These are phyloP conservation scores for Globisporangium spinosum DNA, from an alignment of 352 stramenopile species.

Conservation along the genomic window DNA sequence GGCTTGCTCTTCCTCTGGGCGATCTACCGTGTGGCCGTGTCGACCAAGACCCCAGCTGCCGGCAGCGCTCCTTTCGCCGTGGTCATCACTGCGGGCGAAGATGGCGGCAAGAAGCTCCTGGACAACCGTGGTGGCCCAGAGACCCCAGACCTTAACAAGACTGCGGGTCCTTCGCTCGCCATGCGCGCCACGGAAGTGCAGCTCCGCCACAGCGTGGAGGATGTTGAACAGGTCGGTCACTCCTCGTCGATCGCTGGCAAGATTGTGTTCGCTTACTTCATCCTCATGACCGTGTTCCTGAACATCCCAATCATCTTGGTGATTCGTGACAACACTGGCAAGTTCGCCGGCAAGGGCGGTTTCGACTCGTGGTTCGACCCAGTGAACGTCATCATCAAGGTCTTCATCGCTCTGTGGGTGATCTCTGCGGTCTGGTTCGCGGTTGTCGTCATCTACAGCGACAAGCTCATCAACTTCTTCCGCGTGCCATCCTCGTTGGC, in stretches of 20 bases:
- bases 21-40: slow-evolving; percentile 18
- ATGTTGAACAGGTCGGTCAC: slow-evolving; percentile 51
- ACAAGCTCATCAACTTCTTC: slow-evolving; percentile 63
- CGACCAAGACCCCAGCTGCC: slow-evolving; percentile 21
- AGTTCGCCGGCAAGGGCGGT: slow-evolving; percentile 30
- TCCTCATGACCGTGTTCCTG: slow-evolving; percentile 48
- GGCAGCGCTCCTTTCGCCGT: slow-evolving; percentile 1
- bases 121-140: slow-evolving; percentile 52
- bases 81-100: slow-evolving; percentile 21
- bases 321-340: slow-evolving; percentile 56
- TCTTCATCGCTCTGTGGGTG: slow-evolving; percentile 61
- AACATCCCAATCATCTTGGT: slow-evolving; percentile 52
- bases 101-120: slow-evolving; percentile 51
- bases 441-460: slow-evolving; percentile 37
- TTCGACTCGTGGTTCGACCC: slow-evolving; percentile 55
- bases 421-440: slow-evolving; percentile 50
- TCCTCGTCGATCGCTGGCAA: slow-evolving; percentile 37
- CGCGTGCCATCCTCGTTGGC: slow-evolving; percentile 37
- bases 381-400: slow-evolving; percentile 47
- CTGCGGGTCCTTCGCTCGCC: slow-evolving; percentile 33
- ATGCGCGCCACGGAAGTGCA: slow-evolving; percentile 44
- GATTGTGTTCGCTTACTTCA: slow-evolving; percentile 55
- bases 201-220: slow-evolving; percentile 40
- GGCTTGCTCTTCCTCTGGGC: slow-evolving; percentile 31
- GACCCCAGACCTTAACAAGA: slow-evolving; percentile 33